Evolutionary conservation across 805 yeast species (phyloP).

Genomic region (Jamesozyma rosinii): DNA sequence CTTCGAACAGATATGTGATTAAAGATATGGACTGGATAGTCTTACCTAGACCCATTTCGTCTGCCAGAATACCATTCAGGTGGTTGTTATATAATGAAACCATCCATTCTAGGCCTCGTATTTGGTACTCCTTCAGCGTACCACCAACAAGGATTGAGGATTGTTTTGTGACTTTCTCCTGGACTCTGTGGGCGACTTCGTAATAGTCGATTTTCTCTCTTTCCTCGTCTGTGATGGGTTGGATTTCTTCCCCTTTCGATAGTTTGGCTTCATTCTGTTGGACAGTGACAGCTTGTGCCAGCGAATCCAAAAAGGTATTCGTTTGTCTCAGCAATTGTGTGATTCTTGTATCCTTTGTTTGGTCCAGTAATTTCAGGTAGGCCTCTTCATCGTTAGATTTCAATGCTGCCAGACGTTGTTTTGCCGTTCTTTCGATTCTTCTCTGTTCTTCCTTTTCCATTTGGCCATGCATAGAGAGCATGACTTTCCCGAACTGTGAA

Average conservation of each 20-base stretch:
- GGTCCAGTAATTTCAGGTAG: slow-evolving; percentile 71
- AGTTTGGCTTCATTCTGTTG: slow-evolving; percentile 47
- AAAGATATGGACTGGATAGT: slow-evolving; percentile 79
- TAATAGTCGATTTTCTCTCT: slow-evolving; percentile 68
- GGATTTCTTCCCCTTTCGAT: slow-evolving; percentile 28
- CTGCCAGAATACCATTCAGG: slow-evolving; percentile 93
- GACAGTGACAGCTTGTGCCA: slow-evolving; percentile 68
- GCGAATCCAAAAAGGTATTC: slow-evolving; percentile 63
- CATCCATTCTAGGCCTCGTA: slow-evolving; percentile 98
- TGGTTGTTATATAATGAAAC: slow-evolving; percentile 90
- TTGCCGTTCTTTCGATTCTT: slow-evolving; percentile 71
- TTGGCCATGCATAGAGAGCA: slow-evolving; percentile 22
- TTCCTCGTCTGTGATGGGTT: slow-evolving; percentile 40
- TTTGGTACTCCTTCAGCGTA: slow-evolving; percentile 68
- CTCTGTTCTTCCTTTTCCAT: slow-evolving; percentile 68
- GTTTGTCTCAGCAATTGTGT: slow-evolving; percentile 77
- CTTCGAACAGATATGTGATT: slow-evolving; percentile 60
- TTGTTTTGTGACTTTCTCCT: slow-evolving; percentile 57
- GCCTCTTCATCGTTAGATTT: slow-evolving; percentile 86
- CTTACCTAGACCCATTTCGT: slow-evolving; percentile 98
- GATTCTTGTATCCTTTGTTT: slow-evolving; percentile 79
- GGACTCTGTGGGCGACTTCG: slow-evolving; percentile 68
- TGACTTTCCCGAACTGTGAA: slow-evolving; percentile 25
- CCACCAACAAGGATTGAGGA: slow-evolving; percentile 71
- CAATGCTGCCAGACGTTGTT: slow-evolving; percentile 78